phyloP scores from a whole-genome alignment of 306 rosid species.

The Cucurbita pepo region DNA sequence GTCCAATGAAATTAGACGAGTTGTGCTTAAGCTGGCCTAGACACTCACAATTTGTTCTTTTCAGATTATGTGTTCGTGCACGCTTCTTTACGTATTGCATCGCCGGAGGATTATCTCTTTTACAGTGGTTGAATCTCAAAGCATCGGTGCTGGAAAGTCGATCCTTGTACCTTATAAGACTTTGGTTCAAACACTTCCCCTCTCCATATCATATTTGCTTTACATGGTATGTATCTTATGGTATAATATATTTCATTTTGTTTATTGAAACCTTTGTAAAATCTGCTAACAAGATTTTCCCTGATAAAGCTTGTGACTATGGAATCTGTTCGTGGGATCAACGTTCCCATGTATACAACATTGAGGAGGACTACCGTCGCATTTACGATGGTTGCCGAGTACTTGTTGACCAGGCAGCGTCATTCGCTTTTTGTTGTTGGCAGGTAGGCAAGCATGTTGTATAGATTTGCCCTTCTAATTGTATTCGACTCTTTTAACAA shows the following conservation, averaged over 20 bases:
- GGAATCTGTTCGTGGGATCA: conserved; percentile 96
- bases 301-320: conserved; percentile 59
- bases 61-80: conserved; percentile 69
- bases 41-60: too few relatives aligned
- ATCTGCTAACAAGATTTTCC: background rate
- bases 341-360: conserved; percentile 99
- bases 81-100: conserved; percentile 50
- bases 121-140: conserved; percentile 31
- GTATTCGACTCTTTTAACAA: background rate
- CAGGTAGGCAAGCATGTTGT: conserved; percentile 38
- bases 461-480: background rate
- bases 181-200: conserved; percentile 64
- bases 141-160: conserved; percentile 26
- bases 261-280: conserved; percentile 5
- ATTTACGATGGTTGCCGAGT: conserved; percentile 78
- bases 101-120: conserved; percentile 67
- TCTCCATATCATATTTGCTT: conserved; percentile 73
- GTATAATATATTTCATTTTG: background rate
- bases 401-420: conserved; percentile 56
- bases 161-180: conserved; percentile 55
- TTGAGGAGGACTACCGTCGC: conserved; percentile 91
- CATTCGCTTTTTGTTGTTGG: conserved; percentile 52
- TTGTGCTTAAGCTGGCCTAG: background rate
- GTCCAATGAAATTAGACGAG: background rate
- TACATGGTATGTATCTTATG: conserved; percentile 49